Evolutionary conservation across 495 filamentous ascomycete genomes (phyloP).

Genomic region (Tuber magnatum): DNA sequence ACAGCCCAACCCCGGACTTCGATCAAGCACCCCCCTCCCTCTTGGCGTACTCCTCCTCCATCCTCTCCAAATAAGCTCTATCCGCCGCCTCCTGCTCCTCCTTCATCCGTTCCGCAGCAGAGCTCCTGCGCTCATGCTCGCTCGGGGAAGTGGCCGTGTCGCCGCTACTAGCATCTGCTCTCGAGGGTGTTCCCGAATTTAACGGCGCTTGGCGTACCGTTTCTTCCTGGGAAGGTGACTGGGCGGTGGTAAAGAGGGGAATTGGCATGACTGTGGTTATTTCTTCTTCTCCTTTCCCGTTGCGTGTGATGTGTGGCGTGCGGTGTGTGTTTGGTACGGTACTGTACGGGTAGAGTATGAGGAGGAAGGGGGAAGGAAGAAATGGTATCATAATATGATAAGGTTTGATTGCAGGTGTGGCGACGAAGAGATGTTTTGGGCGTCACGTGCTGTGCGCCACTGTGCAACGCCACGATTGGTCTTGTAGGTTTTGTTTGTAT

Average conservation of each 20-base stretch:
- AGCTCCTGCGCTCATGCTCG: conserved; percentile 8
- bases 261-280: conserved; percentile 36
- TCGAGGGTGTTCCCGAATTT: conserved; percentile 16
- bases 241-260: conserved; percentile 32
- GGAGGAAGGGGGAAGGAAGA: background rate
- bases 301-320: background rate
- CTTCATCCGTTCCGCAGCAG: conserved; percentile 15
- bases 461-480: background rate
- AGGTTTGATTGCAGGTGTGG: background rate
- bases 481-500: no score
- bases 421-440: background rate
- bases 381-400: background rate
- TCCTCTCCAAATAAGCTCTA: conserved; percentile 59
- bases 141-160: conserved; percentile 4
- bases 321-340: background rate
- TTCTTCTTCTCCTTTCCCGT: background rate
- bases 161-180: conserved; percentile 3
- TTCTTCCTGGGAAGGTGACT: conserved; percentile 12
- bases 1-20: conserved; percentile 7
- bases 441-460: background rate
- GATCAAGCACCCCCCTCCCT: conserved; percentile 59
- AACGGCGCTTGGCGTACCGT: conserved; percentile 22
- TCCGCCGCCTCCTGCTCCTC: conserved; percentile 50
- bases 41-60: conserved; percentile 75
- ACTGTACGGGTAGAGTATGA: no score